Evolutionary conservation across 352 stramenopile species (phyloP), one percentile per base, ranked within the genome.

Genomic region (Pythium coloratum): DNA sequence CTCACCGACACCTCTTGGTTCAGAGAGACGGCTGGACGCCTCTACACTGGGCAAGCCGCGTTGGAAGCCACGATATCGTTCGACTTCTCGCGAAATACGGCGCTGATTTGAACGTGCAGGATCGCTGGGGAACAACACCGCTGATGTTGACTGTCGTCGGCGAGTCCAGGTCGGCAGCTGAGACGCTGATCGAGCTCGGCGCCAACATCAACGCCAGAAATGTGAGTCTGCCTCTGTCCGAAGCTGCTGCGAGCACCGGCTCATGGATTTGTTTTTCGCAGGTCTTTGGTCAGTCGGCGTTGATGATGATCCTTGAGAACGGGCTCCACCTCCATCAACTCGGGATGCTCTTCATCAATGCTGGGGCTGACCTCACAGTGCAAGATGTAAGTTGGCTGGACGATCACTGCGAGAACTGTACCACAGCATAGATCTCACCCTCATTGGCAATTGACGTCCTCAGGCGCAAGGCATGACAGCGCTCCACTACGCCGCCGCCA

Each of bases 91-190:
- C 82, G n/a, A 93, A 92, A 55, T 80, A 92, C 51, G 86, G 84
- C 20, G 82, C 86, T 2, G 76, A 90, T 57, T 54, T 94, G 36
- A 90, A 94, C 36, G 73, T 89, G 2, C 76, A 89, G 73, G 86
- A 94, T 36, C 76, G 76, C 16, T 93, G 84, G 84, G 80, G 84
- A 14, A 93, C 83, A 3, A 93, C 84, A 13, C 84, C 86, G 7
- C 73, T 94, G 33, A 94, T 94, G 82, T 55, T 94, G 61, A 90
- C 82, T 1, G 83, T 92, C 9, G 72, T 92, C 6, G 86, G 86
- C 18, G 84, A 92, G 55, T 92, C 73, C 50, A 83, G 83, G 55
- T 55, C 64, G 10, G 84, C 80, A 51, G 78, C 80, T 7, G 66
- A 78, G 56, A 88, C 73, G 14, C 67, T 94, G 14, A 88, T 94